Evolutionary conservation across 352 stramenopile genomes (phyloP), one percentile per base, ranked within the genome.

Genomic region (Pilasporangium apinafurcum): DNA sequence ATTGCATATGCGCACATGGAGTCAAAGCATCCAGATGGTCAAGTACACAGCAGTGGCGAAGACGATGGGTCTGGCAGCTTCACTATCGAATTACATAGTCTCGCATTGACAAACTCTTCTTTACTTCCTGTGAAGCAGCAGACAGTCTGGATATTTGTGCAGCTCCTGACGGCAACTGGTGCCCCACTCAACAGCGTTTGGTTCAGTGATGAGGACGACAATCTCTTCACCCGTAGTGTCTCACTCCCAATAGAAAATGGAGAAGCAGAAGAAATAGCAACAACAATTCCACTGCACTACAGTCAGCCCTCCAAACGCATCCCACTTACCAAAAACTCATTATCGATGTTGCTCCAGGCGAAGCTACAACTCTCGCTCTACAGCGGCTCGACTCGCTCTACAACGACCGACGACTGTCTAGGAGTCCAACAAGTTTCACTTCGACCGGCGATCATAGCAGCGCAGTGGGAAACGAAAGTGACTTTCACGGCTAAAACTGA

Each of bases 191-290:
- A 78, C 26, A 35, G 51, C 30, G 51, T 83, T 12, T 86, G 74
- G 74, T 86, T 86, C 48, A 14, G 48, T 3, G 32, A 18, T 0
- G 66, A 82, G 13, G 60, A 80, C 30, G 74, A 73, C 36, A 84
- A 84, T 34, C 59, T 59, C 45, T 53, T 65, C 29, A 78, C 66
- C 8, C 54, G 50, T 31, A 73, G 49, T 44, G 37, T 86, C 10
- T 34, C 54, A 25, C 32, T 63, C n/a, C 40, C 48, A 8, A 8
- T 28, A 14, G 48, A 53, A 8, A 26, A 27, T 2, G 25, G 14
- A 56, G 9, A 46, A 22, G 13, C 17, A 16, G 41, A 18, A 22
- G 31, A 36, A 16, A 18, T 27, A 32, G 5, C 28, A 39, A 33
- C 1, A 10, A 26, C 3, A 25, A 25, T 25, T 4, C 33, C 20